Conservation (phyloP, 257 asterid genomes). For the Cruciata laevipes region DNA sequence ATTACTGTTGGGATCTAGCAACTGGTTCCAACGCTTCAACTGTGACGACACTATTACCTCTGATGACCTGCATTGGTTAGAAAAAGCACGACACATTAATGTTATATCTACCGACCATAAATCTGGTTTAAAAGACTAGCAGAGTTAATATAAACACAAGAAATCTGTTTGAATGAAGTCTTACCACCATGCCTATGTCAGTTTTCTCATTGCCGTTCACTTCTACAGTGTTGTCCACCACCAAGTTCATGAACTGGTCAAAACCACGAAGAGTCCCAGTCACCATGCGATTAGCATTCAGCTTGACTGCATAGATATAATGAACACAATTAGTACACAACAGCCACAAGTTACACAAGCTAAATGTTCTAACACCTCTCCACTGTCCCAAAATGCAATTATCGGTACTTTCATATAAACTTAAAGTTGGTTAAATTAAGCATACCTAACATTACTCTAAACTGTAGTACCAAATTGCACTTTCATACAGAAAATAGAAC, state of each 20-base stretch:
- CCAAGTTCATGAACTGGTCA: conserved; percentile 86
- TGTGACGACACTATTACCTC: conserved; percentile 88
- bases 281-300: conserved; percentile 85
- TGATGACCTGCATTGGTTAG: conserved; percentile 52
- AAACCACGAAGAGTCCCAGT: conserved; percentile 87
- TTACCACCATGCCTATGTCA: conserved; percentile 52
- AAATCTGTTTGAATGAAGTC: not conserved
- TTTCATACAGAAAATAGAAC: not conserved
- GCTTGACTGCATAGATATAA: conserved; percentile 41
- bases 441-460: not conserved
- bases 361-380: not conserved
- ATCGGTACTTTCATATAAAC: not conserved
- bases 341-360: not conserved
- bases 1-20: conserved; percentile 40
- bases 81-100: not conserved
- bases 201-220: conserved; percentile 82
- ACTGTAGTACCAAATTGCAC: not conserved
- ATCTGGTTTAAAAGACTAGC: not conserved
- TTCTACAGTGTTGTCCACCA: conserved; percentile 79
- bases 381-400: not conserved
- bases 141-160: not conserved
- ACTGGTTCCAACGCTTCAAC: conserved; percentile 93
- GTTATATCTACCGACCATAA: no score
- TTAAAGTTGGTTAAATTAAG: not conserved
- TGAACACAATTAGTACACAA: not conserved